A percentile compares a stretch with the other conserved stretches of the same genome.
Conservation (phyloP, 768 basidiomycete species). For the Russula vinacea region DNA sequence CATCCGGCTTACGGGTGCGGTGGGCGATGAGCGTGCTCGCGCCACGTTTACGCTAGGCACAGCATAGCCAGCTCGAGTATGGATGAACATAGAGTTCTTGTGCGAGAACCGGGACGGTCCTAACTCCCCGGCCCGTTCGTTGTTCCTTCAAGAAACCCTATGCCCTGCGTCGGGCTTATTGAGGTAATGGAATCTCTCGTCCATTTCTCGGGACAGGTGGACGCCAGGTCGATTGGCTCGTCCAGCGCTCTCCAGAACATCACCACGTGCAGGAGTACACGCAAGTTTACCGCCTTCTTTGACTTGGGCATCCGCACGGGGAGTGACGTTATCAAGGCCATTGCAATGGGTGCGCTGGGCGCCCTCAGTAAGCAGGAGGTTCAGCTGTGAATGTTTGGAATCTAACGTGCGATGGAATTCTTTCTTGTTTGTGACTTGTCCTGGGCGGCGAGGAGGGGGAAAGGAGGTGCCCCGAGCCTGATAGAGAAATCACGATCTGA, state of each 20-base stretch:
- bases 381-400: background rate
- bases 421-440: conserved; percentile 42
- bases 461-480: conserved; percentile 69
- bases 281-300: conserved; percentile 67
- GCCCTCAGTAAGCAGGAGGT: conserved; percentile 57
- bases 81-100: too few species aligned
- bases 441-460: conserved; percentile 70
- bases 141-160: too few species aligned
- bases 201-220: conserved; percentile 48
- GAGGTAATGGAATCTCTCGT: background rate
- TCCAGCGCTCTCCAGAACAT: conserved; percentile 69
- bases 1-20: conserved; percentile 38
- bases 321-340: conserved; percentile 77
- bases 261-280: too few species aligned
- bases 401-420: background rate
- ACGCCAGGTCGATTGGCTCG: conserved; percentile 73
- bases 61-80: too few species aligned
- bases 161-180: background rate
- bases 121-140: too few species aligned
- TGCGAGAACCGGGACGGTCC: too few species aligned
- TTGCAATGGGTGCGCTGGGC: conserved; percentile 82
- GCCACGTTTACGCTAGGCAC: conserved; percentile 48
- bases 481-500: conserved; percentile 62
- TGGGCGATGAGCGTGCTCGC: conserved; percentile 49
- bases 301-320: conserved; percentile 83